These are phyloP conservation scores for Russula olivacea DNA, from an alignment of 768 basidiomycete genomes.

Conservation along the genomic window DNA sequence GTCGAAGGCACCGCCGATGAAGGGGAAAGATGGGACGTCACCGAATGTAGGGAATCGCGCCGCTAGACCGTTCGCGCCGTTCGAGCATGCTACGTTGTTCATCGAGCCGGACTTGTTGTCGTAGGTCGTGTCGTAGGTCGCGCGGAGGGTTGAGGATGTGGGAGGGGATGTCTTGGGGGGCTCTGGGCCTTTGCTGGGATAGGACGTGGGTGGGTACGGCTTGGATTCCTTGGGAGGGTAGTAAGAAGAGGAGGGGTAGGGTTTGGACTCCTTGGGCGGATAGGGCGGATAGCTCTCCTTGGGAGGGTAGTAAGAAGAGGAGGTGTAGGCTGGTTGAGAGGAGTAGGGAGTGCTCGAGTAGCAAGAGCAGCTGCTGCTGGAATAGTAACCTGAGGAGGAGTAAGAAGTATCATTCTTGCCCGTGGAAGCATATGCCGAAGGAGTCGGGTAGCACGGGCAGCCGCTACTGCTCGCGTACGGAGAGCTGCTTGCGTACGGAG, in stretches of 20 bases:
- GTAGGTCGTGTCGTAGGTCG: constrained; percentile 45
- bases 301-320: no score
- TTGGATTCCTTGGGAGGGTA: no score
- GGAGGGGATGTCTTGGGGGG: background rate
- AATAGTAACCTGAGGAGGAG: background rate
- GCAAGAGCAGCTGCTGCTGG: no score
- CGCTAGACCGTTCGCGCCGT: constrained; percentile 47
- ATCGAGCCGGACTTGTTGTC: constrained; percentile 42
- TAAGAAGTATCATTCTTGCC: background rate
- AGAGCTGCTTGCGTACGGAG: no score
- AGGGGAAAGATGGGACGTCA: constrained; percentile 51
- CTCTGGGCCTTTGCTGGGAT: background rate
- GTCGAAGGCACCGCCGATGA: constrained; percentile 51
- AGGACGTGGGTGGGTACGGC: background rate
- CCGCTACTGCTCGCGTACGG: background rate
- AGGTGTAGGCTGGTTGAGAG: background rate
- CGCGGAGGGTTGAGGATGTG: background rate
- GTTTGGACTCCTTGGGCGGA: no score
- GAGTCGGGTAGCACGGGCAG: background rate
- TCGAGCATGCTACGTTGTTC: constrained; percentile 43
- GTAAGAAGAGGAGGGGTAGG: background rate
- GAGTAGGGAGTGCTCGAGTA: background rate
- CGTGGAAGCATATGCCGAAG: background rate
- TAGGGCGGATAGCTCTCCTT: accelerated
- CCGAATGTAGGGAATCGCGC: constrained; percentile 45